Evolutionary conservation across 768 basidiomycete genomes (phyloP).

Genomic region (Cytidiella melzeri): DNA sequence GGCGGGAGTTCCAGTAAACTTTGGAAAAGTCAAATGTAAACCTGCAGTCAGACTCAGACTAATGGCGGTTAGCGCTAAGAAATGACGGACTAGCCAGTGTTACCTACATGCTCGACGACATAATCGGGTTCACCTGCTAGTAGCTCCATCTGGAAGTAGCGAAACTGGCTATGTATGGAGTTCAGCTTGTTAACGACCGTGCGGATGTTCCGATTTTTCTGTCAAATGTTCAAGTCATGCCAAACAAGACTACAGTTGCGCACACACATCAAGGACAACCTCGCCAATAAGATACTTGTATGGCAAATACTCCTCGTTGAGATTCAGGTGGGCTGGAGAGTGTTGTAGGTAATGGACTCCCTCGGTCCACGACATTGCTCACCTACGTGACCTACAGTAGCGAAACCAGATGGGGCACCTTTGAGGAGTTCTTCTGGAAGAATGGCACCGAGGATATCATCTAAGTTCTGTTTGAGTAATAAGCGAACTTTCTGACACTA

Average conservation of each 20-base stretch:
- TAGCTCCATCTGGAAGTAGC: slow-evolving; percentile 95
- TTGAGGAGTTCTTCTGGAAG: slow-evolving; percentile 75
- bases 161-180: slow-evolving; percentile 76
- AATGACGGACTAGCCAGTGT: not conserved
- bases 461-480: slow-evolving; percentile 30
- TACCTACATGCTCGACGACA: slow-evolving; percentile 77
- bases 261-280: slow-evolving; percentile 80
- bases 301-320: slow-evolving; percentile 85
- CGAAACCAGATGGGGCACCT: slow-evolving; percentile 82
- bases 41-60: slow-evolving; percentile 81
- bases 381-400: slow-evolving; percentile 90
- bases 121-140: slow-evolving; percentile 87
- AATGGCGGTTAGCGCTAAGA: slow-evolving; percentile 1
- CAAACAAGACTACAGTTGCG: not conserved
- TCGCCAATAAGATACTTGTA: slow-evolving; percentile 90
- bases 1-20: slow-evolving; percentile 98
- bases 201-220: slow-evolving; percentile 83
- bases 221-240: not conserved
- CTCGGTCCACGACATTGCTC: slow-evolving; percentile 15
- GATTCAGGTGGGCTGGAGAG: slow-evolving; percentile 78
- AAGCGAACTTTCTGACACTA: not conserved
- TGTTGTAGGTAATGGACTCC: not conserved
- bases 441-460: slow-evolving; percentile 77
- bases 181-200: slow-evolving; percentile 97
- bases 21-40: slow-evolving; percentile 93